These are phyloP conservation scores for Parmelia sp. DNA, from an alignment of 495 filamentous ascomycete genomes.

Conservation along the genomic window DNA sequence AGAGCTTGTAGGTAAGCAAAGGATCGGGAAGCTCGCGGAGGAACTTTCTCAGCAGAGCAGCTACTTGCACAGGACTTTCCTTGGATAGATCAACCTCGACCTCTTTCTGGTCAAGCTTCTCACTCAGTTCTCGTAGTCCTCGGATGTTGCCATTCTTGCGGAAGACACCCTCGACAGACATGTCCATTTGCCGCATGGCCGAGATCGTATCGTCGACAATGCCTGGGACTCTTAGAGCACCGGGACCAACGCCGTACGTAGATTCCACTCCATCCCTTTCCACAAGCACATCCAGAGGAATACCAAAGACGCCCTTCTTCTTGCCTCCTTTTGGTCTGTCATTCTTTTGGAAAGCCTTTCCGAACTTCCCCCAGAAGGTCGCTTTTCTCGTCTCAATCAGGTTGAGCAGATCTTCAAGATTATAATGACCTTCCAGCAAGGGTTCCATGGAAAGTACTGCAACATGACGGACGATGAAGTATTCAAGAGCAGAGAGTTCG, in stretches of 20 bases:
- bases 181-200: slow-evolving; percentile 97
- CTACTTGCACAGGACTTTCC: slow-evolving; percentile 86
- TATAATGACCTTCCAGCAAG: slow-evolving; percentile 81
- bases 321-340: slow-evolving; percentile 71
- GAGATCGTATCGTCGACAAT: slow-evolving; percentile 87
- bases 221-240: slow-evolving; percentile 76
- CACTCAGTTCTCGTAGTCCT: slow-evolving; percentile 74
- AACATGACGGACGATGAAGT: slow-evolving; percentile 93
- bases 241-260: slow-evolving; percentile 90
- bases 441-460: slow-evolving; percentile 95
- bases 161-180: slow-evolving; percentile 98
- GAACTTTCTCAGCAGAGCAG: slow-evolving; percentile 92
- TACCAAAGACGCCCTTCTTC: slow-evolving; percentile 92
- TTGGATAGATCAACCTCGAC: slow-evolving; percentile 74
- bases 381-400: slow-evolving; percentile 90
- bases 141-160: slow-evolving; percentile 98
- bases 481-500: slow-evolving; percentile 89
- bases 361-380: slow-evolving; percentile 96
- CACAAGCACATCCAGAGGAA: slow-evolving; percentile 72
- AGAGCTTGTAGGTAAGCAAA: slow-evolving; percentile 89
- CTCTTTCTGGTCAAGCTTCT: slow-evolving; percentile 76
- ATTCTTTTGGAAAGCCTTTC: slow-evolving; percentile 81
- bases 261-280: slow-evolving; percentile 94
- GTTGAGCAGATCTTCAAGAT: slow-evolving; percentile 86
- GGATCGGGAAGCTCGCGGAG: slow-evolving; percentile 92